A percentile compares a stretch with the other conserved stretches of the same genome.
Evolutionary conservation across 345 rosid species (phyloP).

Genomic region (Acer negundo): DNA sequence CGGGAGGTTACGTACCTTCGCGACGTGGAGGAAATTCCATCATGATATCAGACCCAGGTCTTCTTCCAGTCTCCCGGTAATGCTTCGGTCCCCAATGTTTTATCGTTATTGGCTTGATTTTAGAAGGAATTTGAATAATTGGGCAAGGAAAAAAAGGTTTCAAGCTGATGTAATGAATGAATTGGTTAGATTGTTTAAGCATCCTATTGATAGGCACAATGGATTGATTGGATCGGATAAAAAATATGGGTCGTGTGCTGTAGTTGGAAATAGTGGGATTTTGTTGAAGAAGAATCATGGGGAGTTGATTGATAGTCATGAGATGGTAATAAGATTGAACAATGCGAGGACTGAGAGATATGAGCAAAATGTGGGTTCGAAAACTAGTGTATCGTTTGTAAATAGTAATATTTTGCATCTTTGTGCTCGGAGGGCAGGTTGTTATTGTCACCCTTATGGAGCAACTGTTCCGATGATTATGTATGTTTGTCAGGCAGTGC

Average conservation of each 20-base stretch:
- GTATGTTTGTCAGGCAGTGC: constrained; percentile 87
- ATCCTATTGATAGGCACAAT: constrained; percentile 51
- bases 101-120: constrained; percentile 74
- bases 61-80: constrained; percentile 34
- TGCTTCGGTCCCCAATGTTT: constrained; percentile 57
- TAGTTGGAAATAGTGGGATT: constrained; percentile 92
- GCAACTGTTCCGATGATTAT: constrained; percentile 58
- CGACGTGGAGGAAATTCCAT: constrained; percentile 49
- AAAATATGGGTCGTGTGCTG: constrained; percentile 77
- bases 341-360: constrained; percentile 63
- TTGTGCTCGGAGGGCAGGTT: constrained; percentile 63
- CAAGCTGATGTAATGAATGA: constrained; percentile 65
- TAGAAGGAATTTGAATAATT: constrained; percentile 56
- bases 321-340: constrained; percentile 82
- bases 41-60: constrained; percentile 33
- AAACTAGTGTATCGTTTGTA: constrained; percentile 74
- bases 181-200: constrained; percentile 59
- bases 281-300: constrained; percentile 60
- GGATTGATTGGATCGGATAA: constrained; percentile 36
- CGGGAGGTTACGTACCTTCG: constrained; percentile 46
- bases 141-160: constrained; percentile 59
- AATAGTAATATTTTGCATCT: constrained; percentile 85
- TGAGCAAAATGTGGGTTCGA: constrained; percentile 65
- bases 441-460: constrained; percentile 90
- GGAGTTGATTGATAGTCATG: constrained; percentile 71